Percentiles rank a stretch among this genome's conserved stretches.
These are phyloP conservation scores for Sugiyamaella chiloensis DNA, from an alignment of 805 yeast species.

Conservation along the genomic window DNA sequence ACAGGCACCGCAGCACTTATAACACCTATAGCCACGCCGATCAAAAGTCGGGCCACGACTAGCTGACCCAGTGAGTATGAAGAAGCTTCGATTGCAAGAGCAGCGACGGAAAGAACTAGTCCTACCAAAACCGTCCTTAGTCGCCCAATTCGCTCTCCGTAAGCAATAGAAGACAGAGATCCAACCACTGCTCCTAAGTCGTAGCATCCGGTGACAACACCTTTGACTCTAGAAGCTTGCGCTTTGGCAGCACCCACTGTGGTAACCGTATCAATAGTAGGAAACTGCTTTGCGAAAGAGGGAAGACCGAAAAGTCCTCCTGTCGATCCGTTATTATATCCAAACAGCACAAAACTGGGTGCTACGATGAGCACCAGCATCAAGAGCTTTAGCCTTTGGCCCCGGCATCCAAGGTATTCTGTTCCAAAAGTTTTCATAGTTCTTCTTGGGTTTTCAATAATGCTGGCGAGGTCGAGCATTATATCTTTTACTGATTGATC, in stretches of 20 bases:
- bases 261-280: slow-evolving; percentile 12
- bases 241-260: slow-evolving; percentile 15
- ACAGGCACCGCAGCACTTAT: slow-evolving; percentile 81
- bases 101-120: slow-evolving; percentile 52
- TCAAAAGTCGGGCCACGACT: slow-evolving; percentile 66
- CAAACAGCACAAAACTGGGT: slow-evolving; percentile 49
- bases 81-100: slow-evolving; percentile 58
- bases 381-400: slow-evolving; percentile 2
- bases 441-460: no score
- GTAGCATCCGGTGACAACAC: slow-evolving; percentile 55
- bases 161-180: slow-evolving; percentile 56
- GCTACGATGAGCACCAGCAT: slow-evolving; percentile 41
- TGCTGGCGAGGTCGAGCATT: no score
- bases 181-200: slow-evolving; percentile 77
- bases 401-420: slow-evolving; percentile 10
- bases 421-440: not conserved
- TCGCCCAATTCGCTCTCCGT: slow-evolving; percentile 66
- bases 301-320: slow-evolving; percentile 15
- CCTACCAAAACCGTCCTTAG: slow-evolving; percentile 61
- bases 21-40: slow-evolving; percentile 75
- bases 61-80: slow-evolving; percentile 58
- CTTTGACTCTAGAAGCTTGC: slow-evolving; percentile 43
- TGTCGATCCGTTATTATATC: slow-evolving; percentile 15
- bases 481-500: no score
- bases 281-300: slow-evolving; percentile 15